Percentiles rank a stretch among this genome's conserved stretches.
These are phyloP conservation scores for Podospora didyma DNA, from an alignment of 495 filamentous ascomycete genomes.

Conservation along the genomic window DNA sequence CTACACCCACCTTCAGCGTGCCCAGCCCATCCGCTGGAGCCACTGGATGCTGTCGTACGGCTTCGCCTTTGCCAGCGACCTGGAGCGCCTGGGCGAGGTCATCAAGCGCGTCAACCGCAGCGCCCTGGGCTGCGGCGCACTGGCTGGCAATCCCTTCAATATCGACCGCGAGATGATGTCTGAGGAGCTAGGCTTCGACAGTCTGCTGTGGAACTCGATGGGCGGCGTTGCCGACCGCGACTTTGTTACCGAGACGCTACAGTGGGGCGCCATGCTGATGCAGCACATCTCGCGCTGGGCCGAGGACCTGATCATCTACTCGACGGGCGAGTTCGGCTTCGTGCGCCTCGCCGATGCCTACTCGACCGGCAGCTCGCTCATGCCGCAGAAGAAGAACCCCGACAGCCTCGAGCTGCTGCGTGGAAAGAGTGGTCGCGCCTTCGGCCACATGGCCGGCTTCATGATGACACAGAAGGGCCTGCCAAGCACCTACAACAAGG, in stretches of 20 bases:
- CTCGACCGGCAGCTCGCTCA: slow-evolving; percentile 76
- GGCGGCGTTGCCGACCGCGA: slow-evolving; percentile 80
- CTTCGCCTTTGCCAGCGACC: slow-evolving; percentile 68
- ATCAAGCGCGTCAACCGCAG: slow-evolving; percentile 69
- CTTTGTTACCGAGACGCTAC: slow-evolving; percentile 85
- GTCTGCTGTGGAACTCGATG: slow-evolving; percentile 79
- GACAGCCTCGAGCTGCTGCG: slow-evolving; percentile 85
- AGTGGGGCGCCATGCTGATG: slow-evolving; percentile 85
- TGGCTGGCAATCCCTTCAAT: slow-evolving; percentile 88
- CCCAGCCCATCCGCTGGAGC: slow-evolving; percentile 83
- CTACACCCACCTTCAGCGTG: slow-evolving; percentile 91
- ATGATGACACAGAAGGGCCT: slow-evolving; percentile 86
- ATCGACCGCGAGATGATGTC: slow-evolving; percentile 89
- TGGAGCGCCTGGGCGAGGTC: slow-evolving; percentile 75
- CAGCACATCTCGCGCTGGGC: slow-evolving; percentile 81
- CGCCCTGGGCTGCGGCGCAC: slow-evolving; percentile 79
- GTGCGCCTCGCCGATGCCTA: slow-evolving; percentile 82
- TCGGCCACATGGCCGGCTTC: slow-evolving; percentile 85
- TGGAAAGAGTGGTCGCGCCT: slow-evolving; percentile 79
- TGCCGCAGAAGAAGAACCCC: slow-evolving; percentile 85
- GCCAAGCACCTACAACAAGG: slow-evolving; percentile 92
- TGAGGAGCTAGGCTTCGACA: slow-evolving; percentile 82
- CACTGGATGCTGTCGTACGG: slow-evolving; percentile 85
- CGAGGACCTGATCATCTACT: slow-evolving; percentile 90
- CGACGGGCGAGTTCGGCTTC: slow-evolving; percentile 75